Evolutionary conservation across 1,139 yeast species (phyloP), one percentile per base, ranked within the genome.

Genomic region (Zygosaccharomyces pseudobailii): DNA sequence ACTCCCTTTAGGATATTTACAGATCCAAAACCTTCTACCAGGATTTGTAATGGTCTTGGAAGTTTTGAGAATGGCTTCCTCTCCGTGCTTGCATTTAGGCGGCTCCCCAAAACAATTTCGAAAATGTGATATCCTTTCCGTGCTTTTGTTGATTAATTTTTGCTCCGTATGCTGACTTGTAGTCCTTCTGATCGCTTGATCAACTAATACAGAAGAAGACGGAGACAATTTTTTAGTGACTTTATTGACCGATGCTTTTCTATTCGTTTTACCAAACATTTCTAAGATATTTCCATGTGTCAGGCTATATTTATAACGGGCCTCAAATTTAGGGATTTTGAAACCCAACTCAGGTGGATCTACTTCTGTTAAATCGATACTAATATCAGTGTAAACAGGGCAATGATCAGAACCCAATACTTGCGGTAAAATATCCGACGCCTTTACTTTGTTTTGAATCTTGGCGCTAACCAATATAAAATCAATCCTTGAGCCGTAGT

Each of bases 371-470:
- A 22, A 42, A 32, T 25, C 48, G 6, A 69, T 52, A 30, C 70
- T 70, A 44, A 87, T 64, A 62, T 89, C 97, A 0, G 90, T 76
- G 59, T 67, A 88, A 0, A 88, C 80, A 0, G 98, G 98, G 65
- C 97, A 92, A 66, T 92, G 98, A 64, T 92, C 98, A 0, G 96
- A 88, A 0, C 97, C 98, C 63, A 77, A 70, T 0, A 90, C 60
- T 32, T 72, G 73, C 0, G 90, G 84, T 76, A 86, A 75, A 19
- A 86, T 85, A 57, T 83, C 80, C 0, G 92, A 84, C 19, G 66
- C 60, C 0, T 62, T 55, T 7, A 81, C 69, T 5, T 49, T 44
- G 0, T 63, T 49, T 5, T 69, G 56, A 41, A 84, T 53, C 0
- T 51, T 55, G 9, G 68, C 55, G 2, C 84, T 71, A 0, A 76